Evolutionary conservation across 73 alveolate species (phyloP).

Genomic region (Stentor coeruleus): DNA sequence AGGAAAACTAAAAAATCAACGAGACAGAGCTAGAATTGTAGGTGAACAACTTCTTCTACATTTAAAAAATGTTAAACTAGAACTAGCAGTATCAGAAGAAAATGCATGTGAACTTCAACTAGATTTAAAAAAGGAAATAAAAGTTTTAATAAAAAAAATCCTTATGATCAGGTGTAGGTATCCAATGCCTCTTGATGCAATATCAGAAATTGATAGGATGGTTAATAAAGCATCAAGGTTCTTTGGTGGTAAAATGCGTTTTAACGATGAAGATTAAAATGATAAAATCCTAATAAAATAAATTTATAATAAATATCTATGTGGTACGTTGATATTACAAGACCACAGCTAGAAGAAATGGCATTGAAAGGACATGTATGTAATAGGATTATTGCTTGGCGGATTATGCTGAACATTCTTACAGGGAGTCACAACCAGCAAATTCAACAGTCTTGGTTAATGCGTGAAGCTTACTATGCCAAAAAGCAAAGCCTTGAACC

Average conservation of each 20-base stretch:
- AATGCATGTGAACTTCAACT: neutral
- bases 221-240: neutral
- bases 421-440: neutral
- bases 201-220: neutral
- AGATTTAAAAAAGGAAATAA: slow-evolving; percentile 1
- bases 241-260: slow-evolving; percentile 10
- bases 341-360: neutral
- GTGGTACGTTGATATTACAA: no score
- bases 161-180: neutral
- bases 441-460: neutral
- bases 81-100: neutral
- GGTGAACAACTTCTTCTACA: neutral
- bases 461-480: neutral
- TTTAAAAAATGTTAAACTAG: neutral
- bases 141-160: neutral
- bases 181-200: neutral
- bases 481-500: neutral
- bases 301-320: no score
- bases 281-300: no score
- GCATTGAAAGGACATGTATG: neutral
- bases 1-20: slow-evolving; percentile 12
- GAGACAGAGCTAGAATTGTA: neutral
- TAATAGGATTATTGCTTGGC: neutral
- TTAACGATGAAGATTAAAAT: no score
- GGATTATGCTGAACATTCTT: neutral